A percentile compares a stretch with the other conserved stretches of the same genome.
Evolutionary conservation across 768 basidiomycete genomes (phyloP).

Genomic region (Rhodotorula taiwanensis): DNA sequence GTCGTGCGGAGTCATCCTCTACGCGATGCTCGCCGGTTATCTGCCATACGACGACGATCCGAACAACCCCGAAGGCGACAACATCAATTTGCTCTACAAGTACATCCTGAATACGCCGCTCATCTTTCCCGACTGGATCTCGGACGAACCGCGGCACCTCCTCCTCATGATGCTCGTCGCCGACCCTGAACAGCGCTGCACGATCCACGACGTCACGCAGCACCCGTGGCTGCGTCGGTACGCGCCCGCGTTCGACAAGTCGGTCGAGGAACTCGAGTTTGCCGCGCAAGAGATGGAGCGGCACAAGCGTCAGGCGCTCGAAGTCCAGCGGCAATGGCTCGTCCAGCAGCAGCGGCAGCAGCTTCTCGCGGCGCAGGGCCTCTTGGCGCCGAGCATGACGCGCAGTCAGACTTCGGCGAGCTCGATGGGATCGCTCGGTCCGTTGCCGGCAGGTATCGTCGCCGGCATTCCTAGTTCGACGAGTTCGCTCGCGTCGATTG

Average conservation of each 20-base stretch:
- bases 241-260: constrained; percentile 57
- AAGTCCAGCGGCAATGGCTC: constrained; percentile 60
- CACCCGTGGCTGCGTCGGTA: constrained; percentile 79
- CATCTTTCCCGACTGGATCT: constrained; percentile 94
- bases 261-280: constrained; percentile 69
- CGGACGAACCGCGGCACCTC: constrained; percentile 70
- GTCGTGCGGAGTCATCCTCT: constrained; percentile 91
- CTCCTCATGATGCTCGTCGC: constrained; percentile 90
- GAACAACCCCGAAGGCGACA: constrained; percentile 95
- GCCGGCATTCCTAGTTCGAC: background rate
- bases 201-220: constrained; percentile 68
- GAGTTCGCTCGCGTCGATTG: no score
- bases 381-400: constrained; percentile 36
- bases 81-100: constrained; percentile 96
- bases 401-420: constrained; percentile 37
- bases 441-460: background rate
- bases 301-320: constrained; percentile 58
- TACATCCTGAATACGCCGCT: constrained; percentile 97
- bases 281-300: constrained; percentile 78
- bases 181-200: constrained; percentile 72
- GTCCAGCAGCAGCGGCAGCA: constrained; percentile 37
- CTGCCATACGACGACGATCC: constrained; percentile 99
- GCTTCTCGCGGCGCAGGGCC: constrained; percentile 23
- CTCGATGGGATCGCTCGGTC: constrained; percentile 3
- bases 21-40: constrained; percentile 94